Evolutionary conservation across 495 filamentous ascomycete species (phyloP), one percentile per base, ranked within the genome.

Genomic region (Xylaria scruposa): DNA sequence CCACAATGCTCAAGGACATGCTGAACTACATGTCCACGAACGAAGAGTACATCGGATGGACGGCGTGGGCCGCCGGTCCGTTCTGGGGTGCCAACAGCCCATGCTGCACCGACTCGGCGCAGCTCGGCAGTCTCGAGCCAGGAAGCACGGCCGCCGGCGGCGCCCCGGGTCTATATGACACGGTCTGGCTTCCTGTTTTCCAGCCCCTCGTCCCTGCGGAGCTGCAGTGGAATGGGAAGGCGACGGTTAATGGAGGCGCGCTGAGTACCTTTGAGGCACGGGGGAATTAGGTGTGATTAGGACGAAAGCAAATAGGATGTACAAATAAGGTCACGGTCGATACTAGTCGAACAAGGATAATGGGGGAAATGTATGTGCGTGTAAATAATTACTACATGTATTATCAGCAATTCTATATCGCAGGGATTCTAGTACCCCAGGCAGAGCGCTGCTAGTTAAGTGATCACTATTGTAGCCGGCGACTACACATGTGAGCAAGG

Each of bases 11-110:
- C 47, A 75, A 76, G 33, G 79, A 79, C 38, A 80, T 86, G 26
- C 65, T 87, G 73, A 80, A 86, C 60, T 88, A 86, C 76, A 83
- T 88, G 81, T 72, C 78, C 12, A 51, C 81, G 56, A 87, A 88
- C 72, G 80, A 81, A 6, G 85, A 82, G 64, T 88, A 84, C 67
- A 86, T 87, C 67, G 86, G 86, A 2, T 88, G 86, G 86, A 84
- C 86, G 0, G 84, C 84, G 13, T 88, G 84, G 85, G 85, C 85
- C 6, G 86, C 85, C 4, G 85, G 85, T 0, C 85, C 86, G 1
- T 83, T 87, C 69, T 86, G 85, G 85, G 85, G 86, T 0, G 64
- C 75, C 21, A 75, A 78, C 31, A 83, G 79, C 72, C 81, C 86
- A 2, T 88, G 84, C 78, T 88, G 84, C 76, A 83, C 83, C 0